Base-by-base conservation (phyloP, 768 basidiomycete genomes). In the Pleurotus salmoneostramineus region DNA sequence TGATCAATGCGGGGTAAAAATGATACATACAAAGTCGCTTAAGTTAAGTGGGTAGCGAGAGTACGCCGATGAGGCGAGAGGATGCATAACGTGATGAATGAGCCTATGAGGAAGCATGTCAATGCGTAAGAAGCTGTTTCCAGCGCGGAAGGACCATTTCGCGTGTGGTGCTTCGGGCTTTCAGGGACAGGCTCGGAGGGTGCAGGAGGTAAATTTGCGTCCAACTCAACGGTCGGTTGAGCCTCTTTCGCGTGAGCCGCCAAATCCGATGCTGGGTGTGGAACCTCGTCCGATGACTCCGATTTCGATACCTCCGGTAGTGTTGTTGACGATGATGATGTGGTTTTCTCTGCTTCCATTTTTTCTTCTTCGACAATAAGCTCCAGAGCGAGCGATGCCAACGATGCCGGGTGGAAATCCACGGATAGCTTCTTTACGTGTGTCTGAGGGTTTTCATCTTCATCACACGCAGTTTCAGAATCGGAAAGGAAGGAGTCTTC, bases 21-120 rank as follows among this genome's bases (percentile, higher is more conserved):
- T 27, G 21, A 27, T 27, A 27, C 21, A 32, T 32, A 15, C 10
- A 6, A 43, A 8, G 17, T 3, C 21, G 27, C 27, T 27, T 61
- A 68, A 31, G 65, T 69, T 56, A 69, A 49, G 60, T 68, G 60
- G 35, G 77, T 71, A 62, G 66, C 49, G 36, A 83, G 71, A 32
- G 79, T 76, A 56, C 81, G 72, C 57, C 77, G 71, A 61, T 80
- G 81, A 36, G 72, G 72, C 31, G 76, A 77, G 57, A 82, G 61
- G 59, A 82, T 67, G 62, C 75, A 83, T 33, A 84, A 70, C 15
- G 84, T 77, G 63, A 84, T 72, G 62, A 83, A 79, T 27, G 83
- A 76, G 44, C 84, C 84, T 47, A 84, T 69, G 50, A 88, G 71
- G 63, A 88, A 82, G 37, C 86, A 87, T 17, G 85, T 78, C 56